phyloP scores from a whole-genome alignment of 179 eudicot genomes.

The Heliamphora pulchella region DNA sequence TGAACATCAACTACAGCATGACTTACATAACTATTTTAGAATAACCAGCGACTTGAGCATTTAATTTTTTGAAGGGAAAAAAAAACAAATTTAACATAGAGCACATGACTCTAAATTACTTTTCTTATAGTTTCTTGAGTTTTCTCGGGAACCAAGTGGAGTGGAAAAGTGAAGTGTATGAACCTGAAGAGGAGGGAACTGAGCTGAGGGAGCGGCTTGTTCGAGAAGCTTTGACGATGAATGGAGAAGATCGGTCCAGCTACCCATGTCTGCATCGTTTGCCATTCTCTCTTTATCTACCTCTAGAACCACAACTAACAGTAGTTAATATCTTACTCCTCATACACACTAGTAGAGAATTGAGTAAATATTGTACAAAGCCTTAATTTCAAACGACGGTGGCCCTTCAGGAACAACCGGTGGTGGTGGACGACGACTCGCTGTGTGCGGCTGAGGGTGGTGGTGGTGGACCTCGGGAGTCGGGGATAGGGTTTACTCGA shows the following conservation, averaged over 20 bases:
- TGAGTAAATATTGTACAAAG: too few relatives aligned
- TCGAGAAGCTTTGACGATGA: slow-evolving; percentile 91
- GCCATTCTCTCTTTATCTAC: slow-evolving; percentile 40
- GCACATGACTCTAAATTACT: neutral
- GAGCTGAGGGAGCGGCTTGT: slow-evolving; percentile 92
- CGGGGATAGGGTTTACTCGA: too few relatives aligned
- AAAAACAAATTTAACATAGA: neutral
- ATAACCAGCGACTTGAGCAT: too few relatives aligned
- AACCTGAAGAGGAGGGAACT: slow-evolving; percentile 97
- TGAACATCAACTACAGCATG: too few relatives aligned
- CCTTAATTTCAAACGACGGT: too few relatives aligned
- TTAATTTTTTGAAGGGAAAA: too few relatives aligned
- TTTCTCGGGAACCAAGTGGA: neutral
- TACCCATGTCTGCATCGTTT: slow-evolving; percentile 75
- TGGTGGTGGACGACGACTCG: too few relatives aligned
- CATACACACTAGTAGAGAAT: too few relatives aligned
- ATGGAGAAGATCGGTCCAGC: slow-evolving; percentile 83
- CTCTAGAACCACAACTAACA: neutral
- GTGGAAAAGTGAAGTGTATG: slow-evolving; percentile 2
- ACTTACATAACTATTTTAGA: too few relatives aligned
- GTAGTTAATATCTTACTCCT: neutral
- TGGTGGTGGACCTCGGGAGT: too few relatives aligned
- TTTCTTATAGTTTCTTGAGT: neutral
- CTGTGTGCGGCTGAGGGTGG: too few relatives aligned
- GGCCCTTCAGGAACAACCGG: too few relatives aligned